Evolutionary conservation across 306 rosid species (phyloP).

Genomic region (Pterocarpus santalinus): DNA sequence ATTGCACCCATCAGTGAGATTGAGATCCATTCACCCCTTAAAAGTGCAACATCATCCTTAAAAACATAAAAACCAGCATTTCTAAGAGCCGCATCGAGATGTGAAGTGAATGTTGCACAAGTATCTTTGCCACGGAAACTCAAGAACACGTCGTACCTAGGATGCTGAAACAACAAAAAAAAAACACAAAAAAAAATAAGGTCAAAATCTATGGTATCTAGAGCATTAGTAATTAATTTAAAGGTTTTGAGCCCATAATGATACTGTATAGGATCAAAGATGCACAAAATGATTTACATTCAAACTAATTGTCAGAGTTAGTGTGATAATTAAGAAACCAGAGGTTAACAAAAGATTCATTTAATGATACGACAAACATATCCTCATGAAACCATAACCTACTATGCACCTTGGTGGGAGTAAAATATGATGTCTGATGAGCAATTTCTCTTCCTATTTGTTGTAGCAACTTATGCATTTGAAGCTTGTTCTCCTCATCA

Average conservation of each 20-base stretch:
- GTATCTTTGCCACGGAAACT: not conserved
- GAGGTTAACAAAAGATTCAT: not conserved
- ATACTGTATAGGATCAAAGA: not conserved
- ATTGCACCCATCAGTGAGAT: not conserved
- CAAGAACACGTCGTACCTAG: not conserved
- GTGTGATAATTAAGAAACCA: not conserved
- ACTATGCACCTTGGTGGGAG: not conserved
- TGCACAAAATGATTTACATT: not conserved
- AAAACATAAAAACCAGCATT: not conserved
- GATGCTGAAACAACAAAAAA: not conserved
- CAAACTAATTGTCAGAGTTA: not conserved
- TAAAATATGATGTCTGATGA: not conserved
- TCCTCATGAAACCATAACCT: slow-evolving; percentile 26
- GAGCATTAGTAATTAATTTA: no score
- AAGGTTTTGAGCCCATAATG: no score
- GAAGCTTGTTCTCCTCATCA: not conserved
- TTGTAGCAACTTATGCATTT: slow-evolving; percentile 31
- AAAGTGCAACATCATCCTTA: not conserved
- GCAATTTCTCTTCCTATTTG: slow-evolving; percentile 49
- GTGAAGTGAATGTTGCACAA: not conserved
- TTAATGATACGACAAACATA: not conserved
- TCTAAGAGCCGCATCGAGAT: not conserved
- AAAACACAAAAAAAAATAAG: no score
- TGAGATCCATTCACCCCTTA: slow-evolving; percentile 5
- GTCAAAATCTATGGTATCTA: not conserved